A percentile compares a stretch with the other conserved stretches of the same genome.
These are phyloP conservation scores for Colletotrichum sp. DNA, from an alignment of 2,329 filamentous ascomycete genomes.

Conservation along the genomic window DNA sequence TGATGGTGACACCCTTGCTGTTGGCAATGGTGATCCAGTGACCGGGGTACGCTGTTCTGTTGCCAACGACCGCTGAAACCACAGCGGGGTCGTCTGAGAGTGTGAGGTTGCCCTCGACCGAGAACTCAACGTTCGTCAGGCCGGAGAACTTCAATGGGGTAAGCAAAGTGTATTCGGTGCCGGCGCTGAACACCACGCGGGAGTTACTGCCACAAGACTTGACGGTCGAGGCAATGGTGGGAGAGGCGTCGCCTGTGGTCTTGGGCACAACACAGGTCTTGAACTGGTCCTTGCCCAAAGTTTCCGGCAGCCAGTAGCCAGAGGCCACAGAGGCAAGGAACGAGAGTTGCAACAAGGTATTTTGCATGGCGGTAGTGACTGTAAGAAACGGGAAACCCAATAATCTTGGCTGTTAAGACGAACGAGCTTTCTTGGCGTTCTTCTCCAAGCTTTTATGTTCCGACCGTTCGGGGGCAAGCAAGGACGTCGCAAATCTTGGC, in stretches of 20 bases:
- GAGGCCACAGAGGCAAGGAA: background rate
- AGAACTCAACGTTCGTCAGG: constrained; percentile 8
- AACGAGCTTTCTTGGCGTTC: background rate
- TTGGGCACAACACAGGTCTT: constrained; percentile 11
- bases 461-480: background rate
- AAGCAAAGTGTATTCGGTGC: background rate
- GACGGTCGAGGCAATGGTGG: background rate
- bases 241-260: background rate
- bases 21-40: constrained; percentile 11
- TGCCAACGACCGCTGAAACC: background rate
- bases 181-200: background rate
- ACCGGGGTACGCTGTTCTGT: background rate
- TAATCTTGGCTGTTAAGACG: background rate
- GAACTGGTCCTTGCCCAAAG: background rate
- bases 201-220: constrained; percentile 9
- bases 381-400: background rate
- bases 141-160: background rate
- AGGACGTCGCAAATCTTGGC: background rate
- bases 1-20: constrained; percentile 8
- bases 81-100: background rate
- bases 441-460: background rate
- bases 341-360: background rate
- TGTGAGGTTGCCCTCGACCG: background rate
- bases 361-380: background rate
- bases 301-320: constrained; percentile 11